phyloP scores from a whole-genome alignment of 139 green algal species.

The Chlamydomonas eustigma region DNA sequence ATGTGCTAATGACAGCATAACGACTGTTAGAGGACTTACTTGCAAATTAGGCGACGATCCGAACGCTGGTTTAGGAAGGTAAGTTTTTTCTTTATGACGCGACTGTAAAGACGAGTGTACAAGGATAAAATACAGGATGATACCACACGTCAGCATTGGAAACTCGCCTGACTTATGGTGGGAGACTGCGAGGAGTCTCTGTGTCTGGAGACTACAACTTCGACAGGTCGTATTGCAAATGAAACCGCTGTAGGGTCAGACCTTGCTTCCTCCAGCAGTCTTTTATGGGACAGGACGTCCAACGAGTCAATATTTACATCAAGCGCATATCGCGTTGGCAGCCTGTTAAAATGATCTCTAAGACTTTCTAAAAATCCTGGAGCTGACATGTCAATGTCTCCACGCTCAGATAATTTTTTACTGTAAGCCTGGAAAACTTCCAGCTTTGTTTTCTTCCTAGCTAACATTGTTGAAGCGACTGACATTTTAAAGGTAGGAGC shows the following conservation, averaged over 20 bases:
- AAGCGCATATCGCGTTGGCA: conserved; percentile 84
- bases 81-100: too few species aligned
- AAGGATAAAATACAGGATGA: too few species aligned
- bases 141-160: too few species aligned
- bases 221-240: conserved; percentile 82
- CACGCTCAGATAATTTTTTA: neutral
- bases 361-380: conserved; percentile 63
- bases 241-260: conserved; percentile 68
- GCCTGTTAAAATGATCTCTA: conserved; percentile 69
- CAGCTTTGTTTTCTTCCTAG: neutral
- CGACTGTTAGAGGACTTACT: too few species aligned
- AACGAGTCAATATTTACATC: conserved; percentile 85
- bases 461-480: neutral
- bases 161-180: too few species aligned
- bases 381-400: conserved; percentile 58
- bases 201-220: conserved; percentile 47
- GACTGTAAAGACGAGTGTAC: too few species aligned
- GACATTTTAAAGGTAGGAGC: neutral
- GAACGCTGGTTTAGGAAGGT: conserved; percentile 78
- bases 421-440: neutral
- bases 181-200: neutral
- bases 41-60: conserved; percentile 86
- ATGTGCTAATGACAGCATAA: too few species aligned
- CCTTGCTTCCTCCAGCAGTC: conserved; percentile 81
- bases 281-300: conserved; percentile 90